These are phyloP conservation scores for Beauveria caledonica DNA, from an alignment of 2,329 filamentous ascomycete species.

Conservation along the genomic window DNA sequence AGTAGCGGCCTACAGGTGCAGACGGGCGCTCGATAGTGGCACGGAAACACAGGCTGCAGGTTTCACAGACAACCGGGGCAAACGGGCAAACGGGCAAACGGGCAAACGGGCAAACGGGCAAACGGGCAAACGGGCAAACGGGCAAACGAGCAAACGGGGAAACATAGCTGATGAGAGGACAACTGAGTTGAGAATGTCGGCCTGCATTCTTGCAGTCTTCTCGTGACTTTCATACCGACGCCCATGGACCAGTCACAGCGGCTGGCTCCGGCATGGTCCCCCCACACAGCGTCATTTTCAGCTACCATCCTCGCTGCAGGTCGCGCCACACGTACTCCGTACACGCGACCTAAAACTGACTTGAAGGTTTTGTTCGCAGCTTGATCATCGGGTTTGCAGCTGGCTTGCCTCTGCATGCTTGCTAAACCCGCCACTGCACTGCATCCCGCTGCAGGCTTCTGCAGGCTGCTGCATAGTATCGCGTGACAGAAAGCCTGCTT, in stretches of 20 bases:
- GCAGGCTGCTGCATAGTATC: not conserved
- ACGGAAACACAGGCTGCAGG: not conserved
- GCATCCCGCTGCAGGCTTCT: not conserved
- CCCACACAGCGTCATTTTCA: conserved; percentile 11
- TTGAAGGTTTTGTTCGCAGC: conserved; percentile 2
- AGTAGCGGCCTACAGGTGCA: not conserved
- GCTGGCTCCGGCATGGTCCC: not conserved
- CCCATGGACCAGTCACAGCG: not conserved
- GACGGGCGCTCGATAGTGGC: not conserved
- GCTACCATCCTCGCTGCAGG: conserved; percentile 10
- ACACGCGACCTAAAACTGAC: not conserved
- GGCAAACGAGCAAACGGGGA: too few species aligned
- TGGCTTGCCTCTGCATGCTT: not conserved
- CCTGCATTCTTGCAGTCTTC: conserved; percentile 8
- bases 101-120: too few species aligned
- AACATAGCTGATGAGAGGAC: conserved; percentile 2
- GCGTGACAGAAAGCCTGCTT: not conserved
- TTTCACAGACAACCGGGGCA: not conserved
- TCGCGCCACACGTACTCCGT: not conserved
- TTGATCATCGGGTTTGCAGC: conserved; percentile 6
- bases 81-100: too few species aligned
- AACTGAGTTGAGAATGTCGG: not conserved
- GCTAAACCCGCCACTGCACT: not conserved
- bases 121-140: too few species aligned
- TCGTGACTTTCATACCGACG: not conserved